Conservation (phyloP, 2,329 filamentous ascomycete genomes). For the Fusarium sp. region DNA sequence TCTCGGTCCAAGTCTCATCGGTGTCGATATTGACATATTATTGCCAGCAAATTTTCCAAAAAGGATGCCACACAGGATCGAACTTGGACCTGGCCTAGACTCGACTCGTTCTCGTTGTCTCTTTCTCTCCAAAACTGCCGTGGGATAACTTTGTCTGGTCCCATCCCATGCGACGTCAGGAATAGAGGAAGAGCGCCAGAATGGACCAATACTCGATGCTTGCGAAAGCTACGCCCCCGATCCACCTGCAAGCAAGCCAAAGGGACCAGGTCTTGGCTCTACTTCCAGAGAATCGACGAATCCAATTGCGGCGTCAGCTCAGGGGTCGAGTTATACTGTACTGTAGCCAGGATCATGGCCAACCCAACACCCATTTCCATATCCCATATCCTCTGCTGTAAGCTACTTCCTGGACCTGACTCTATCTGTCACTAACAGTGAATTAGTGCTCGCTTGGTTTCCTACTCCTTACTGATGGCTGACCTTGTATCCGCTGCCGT, state of each 20-base stretch:
- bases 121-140: slow-evolving; percentile 14
- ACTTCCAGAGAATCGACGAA: slow-evolving; percentile 29
- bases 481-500: slow-evolving; percentile 26
- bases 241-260: slow-evolving; percentile 44
- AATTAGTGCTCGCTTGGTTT: slow-evolving; percentile 28
- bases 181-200: slow-evolving; percentile 4
- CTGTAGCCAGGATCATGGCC: slow-evolving; percentile 34
- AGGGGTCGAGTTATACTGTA: slow-evolving; percentile 23
- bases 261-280: slow-evolving; percentile 40
- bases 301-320: slow-evolving; percentile 28
- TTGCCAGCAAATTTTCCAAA: slow-evolving; percentile 12
- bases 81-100: slow-evolving; percentile 1
- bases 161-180: slow-evolving; percentile 33
- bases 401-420: slow-evolving; percentile 26
- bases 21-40: slow-evolving; percentile 3
- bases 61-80: slow-evolving; percentile 20
- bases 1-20: slow-evolving; percentile 9
- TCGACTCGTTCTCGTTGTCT: slow-evolving; percentile 7
- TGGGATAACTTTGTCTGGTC: slow-evolving; percentile 14
- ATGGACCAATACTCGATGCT: slow-evolving; percentile 15
- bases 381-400: slow-evolving; percentile 13
- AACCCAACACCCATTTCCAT: slow-evolving; percentile 39
- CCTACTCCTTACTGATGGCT: slow-evolving; percentile 15
- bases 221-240: slow-evolving; percentile 40
- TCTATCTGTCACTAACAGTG: slow-evolving; percentile 17